These are phyloP conservation scores for Clavariopsis aquatica DNA, from an alignment of 495 filamentous ascomycete species.

Conservation along the genomic window DNA sequence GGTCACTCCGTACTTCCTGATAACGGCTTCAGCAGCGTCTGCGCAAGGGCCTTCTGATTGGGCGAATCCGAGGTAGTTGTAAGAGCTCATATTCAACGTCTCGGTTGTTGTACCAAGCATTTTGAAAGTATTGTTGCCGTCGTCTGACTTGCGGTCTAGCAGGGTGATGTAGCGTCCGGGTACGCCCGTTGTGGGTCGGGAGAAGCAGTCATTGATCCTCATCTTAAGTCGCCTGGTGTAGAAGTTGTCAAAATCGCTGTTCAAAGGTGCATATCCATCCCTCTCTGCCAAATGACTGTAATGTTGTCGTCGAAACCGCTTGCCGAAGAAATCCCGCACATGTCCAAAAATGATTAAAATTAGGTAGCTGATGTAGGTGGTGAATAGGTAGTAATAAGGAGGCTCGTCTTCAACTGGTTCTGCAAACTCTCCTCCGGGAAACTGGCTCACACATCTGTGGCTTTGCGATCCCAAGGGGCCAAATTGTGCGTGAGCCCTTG, in stretches of 20 bases:
- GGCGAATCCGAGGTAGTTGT: slow-evolving; percentile 98
- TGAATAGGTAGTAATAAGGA: slow-evolving; percentile 92
- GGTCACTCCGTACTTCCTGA: slow-evolving; percentile 81
- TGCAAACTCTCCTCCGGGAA: slow-evolving; percentile 70
- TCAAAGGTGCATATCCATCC: slow-evolving; percentile 94
- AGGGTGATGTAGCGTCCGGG: slow-evolving; percentile 92
- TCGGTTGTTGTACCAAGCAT: slow-evolving; percentile 90
- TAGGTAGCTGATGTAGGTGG: slow-evolving; percentile 96
- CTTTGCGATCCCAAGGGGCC: slow-evolving; percentile 76
- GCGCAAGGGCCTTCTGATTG: slow-evolving; percentile 97
- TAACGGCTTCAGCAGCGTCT: slow-evolving; percentile 82
- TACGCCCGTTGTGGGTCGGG: slow-evolving; percentile 86
- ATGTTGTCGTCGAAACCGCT: slow-evolving; percentile 79
- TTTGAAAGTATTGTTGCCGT: slow-evolving; percentile 85
- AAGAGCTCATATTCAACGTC: slow-evolving; percentile 96
- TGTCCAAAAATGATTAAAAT: slow-evolving; percentile 95
- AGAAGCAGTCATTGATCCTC: slow-evolving; percentile 95
- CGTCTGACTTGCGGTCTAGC: slow-evolving; percentile 80
- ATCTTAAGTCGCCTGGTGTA: slow-evolving; percentile 90
- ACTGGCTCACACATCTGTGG: slow-evolving; percentile 84
- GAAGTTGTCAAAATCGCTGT: slow-evolving; percentile 98
- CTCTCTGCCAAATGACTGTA: slow-evolving; percentile 80
- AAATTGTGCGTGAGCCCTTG: slow-evolving; percentile 86
- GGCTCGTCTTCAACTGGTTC: slow-evolving; percentile 92
- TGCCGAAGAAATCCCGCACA: slow-evolving; percentile 95